Conservation (phyloP, 2,329 filamentous ascomycete genomes). For the Reticulascus tulasneorum region DNA sequence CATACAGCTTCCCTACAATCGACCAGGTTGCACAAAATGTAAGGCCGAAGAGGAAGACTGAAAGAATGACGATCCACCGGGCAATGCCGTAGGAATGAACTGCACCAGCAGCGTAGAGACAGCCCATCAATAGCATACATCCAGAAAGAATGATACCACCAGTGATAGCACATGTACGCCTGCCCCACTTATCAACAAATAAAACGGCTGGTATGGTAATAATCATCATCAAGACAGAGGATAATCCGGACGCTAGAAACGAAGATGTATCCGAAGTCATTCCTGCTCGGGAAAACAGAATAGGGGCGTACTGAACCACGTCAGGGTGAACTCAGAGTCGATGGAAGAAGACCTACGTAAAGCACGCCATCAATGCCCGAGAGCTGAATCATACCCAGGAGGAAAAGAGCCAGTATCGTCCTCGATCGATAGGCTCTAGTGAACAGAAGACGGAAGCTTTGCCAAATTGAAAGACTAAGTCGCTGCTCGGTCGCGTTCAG, state of each 20-base stretch:
- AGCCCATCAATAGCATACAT: slow-evolving; percentile 51
- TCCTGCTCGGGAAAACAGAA: slow-evolving; percentile 57
- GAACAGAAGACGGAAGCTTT: slow-evolving; percentile 28
- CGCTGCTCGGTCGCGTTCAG: slow-evolving; percentile 24
- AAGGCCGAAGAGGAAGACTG: slow-evolving; percentile 45
- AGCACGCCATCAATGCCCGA: slow-evolving; percentile 60
- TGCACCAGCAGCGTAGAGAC: slow-evolving; percentile 42
- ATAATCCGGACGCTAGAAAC: slow-evolving; percentile 59
- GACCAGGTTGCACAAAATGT: slow-evolving; percentile 48
- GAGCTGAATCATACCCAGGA: slow-evolving; percentile 57
- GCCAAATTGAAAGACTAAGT: slow-evolving; percentile 25
- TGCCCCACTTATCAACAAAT: slow-evolving; percentile 53
- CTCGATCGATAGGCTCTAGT: slow-evolving; percentile 38
- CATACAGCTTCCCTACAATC: slow-evolving; percentile 52
- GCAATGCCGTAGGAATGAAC: slow-evolving; percentile 37
- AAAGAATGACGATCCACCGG: slow-evolving; percentile 47
- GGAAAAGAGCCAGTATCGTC: slow-evolving; percentile 50
- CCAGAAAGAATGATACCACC: slow-evolving; percentile 47
- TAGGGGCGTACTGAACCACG: slow-evolving; percentile 49
- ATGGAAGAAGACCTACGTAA: slow-evolving; percentile 39
- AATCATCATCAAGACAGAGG: slow-evolving; percentile 54
- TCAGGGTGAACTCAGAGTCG: neutral
- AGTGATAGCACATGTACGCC: slow-evolving; percentile 48
- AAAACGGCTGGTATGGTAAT: slow-evolving; percentile 53
- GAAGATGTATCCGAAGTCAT: slow-evolving; percentile 48